These are phyloP conservation scores for Friedmanniomyces endolithicus DNA, from an alignment of 495 filamentous ascomycete species.

Conservation along the genomic window DNA sequence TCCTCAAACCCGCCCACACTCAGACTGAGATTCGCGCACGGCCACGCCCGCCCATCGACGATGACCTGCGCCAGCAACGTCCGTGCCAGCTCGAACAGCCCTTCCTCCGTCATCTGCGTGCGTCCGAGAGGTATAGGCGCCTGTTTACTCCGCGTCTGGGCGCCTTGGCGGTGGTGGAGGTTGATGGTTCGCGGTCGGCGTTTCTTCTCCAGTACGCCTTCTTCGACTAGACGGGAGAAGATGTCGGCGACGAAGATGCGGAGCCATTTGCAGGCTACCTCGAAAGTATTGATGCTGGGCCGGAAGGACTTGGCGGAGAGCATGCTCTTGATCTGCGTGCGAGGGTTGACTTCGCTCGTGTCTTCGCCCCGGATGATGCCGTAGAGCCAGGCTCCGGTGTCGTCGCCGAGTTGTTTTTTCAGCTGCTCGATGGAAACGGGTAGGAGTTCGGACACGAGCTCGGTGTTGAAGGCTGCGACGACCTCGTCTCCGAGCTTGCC, in stretches of 20 bases:
- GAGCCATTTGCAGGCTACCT: constrained; percentile 78
- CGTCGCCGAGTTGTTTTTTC: constrained; percentile 67
- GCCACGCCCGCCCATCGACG: constrained; percentile 69
- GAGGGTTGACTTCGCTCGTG: constrained; percentile 72
- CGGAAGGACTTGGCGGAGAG: constrained; percentile 94
- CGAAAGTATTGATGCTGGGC: constrained; percentile 64
- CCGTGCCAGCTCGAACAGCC: constrained; percentile 67
- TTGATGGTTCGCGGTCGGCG: constrained; percentile 74
- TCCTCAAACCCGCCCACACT: constrained; percentile 87
- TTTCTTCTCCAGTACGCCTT: constrained; percentile 81
- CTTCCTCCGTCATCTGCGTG: constrained; percentile 53
- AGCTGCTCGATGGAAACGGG: constrained; percentile 62
- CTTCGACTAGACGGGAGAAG: constrained; percentile 76
- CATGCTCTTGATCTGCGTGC: constrained; percentile 95
- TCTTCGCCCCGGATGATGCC: constrained; percentile 77
- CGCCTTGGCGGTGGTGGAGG: constrained; percentile 61
- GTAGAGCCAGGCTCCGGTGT: constrained; percentile 82
- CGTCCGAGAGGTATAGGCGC: constrained; percentile 66
- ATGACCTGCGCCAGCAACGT: constrained; percentile 63
- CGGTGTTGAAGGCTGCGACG: constrained; percentile 61
- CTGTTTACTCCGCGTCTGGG: constrained; percentile 58
- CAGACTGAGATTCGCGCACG: constrained; percentile 71
- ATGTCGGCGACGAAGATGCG: constrained; percentile 90
- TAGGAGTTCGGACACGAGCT: constrained; percentile 65
- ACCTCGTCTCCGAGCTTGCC: constrained; percentile 92